Evolutionary conservation across 306 rosid genomes (phyloP).

Genomic region (Phaseolus lunatus): DNA sequence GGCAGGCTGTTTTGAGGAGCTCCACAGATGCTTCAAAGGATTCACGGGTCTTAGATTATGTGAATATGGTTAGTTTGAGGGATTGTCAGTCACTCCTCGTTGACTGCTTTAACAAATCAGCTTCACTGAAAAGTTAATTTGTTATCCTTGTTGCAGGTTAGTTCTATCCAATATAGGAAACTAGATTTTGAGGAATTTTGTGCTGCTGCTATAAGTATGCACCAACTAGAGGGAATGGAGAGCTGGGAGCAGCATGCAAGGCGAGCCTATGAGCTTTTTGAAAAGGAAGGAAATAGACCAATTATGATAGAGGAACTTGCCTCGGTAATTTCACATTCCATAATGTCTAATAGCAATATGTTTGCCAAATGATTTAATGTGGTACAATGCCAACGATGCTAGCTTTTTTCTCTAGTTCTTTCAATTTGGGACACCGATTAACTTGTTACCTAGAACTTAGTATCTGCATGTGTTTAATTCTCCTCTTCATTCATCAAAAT

Average conservation of each 20-base stretch:
- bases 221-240: constrained; percentile 83
- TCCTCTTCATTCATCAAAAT: constrained; percentile 5
- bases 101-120: neutral
- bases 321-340: constrained; percentile 58
- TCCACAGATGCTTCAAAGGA: constrained; percentile 81
- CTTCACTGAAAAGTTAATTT: constrained; percentile 1
- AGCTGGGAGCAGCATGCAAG: constrained; percentile 90
- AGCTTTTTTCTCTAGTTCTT: neutral
- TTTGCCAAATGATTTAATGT: neutral
- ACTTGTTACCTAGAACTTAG: neutral
- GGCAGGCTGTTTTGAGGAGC: constrained; percentile 64
- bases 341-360: neutral
- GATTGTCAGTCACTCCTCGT: neutral
- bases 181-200: constrained; percentile 92
- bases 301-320: constrained; percentile 93
- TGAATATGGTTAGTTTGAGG: constrained; percentile 56
- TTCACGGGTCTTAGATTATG: constrained; percentile 66
- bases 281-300: constrained; percentile 86
- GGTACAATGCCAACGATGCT: constrained; percentile 1
- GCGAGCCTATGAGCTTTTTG: constrained; percentile 82
- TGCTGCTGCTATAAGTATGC: constrained; percentile 84
- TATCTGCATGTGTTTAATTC: neutral
- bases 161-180: constrained; percentile 78
- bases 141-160: constrained; percentile 57
- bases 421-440: neutral